These are phyloP conservation scores for Phialophora verrucosa DNA, from an alignment of 2,329 filamentous ascomycete species.

Conservation along the genomic window DNA sequence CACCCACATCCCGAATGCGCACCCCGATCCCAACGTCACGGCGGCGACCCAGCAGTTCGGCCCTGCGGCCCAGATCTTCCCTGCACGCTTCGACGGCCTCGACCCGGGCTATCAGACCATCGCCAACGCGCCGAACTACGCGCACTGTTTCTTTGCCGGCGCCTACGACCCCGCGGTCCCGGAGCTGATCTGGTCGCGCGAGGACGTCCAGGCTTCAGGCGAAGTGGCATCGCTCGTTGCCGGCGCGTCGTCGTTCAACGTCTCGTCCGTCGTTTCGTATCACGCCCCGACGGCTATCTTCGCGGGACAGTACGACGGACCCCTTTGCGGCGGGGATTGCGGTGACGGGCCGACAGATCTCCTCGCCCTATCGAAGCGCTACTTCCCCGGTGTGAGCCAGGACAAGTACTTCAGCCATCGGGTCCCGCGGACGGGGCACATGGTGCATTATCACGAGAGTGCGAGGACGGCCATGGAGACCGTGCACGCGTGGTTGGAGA, in stretches of 20 bases:
- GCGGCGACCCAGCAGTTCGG: not conserved
- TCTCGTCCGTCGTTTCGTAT: conserved; percentile 4
- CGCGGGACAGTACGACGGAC: not conserved
- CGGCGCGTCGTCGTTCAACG: not conserved
- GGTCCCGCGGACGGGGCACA: not conserved
- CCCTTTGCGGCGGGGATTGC: not conserved
- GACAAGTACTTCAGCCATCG: conserved; percentile 1
- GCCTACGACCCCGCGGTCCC: not conserved
- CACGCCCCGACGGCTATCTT: not conserved
- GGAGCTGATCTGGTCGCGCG: not conserved
- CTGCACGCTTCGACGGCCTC: not conserved
- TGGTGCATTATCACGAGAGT: conserved; percentile 9
- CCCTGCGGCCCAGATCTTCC: conserved; percentile 3
- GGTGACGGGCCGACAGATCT: not conserved
- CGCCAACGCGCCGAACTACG: conserved; percentile 4
- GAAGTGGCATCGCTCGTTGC: not conserved
- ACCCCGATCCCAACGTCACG: not conserved
- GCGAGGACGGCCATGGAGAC: not conserved
- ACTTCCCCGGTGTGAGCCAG: not conserved
- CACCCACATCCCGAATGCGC: conserved; percentile 1
- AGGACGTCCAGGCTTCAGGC: conserved; percentile 4
- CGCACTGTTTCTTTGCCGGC: conserved; percentile 3
- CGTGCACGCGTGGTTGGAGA: conserved; percentile 1
- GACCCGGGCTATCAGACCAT: not conserved
- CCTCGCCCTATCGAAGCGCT: not conserved